phyloP scores from a whole-genome alignment of 805 yeast species.

The Yueomyces sp. region DNA sequence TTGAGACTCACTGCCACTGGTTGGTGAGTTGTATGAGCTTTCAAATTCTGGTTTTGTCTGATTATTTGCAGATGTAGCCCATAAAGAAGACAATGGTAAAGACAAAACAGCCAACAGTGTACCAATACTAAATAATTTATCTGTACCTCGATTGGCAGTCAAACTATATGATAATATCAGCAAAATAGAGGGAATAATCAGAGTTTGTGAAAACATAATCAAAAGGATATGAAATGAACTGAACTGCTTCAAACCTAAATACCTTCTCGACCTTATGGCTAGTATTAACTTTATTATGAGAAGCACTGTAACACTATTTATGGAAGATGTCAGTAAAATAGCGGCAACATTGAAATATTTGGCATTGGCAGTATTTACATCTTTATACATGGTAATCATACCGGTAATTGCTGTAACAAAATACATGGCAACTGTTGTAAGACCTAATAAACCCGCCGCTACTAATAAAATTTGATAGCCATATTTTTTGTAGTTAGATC shows the following conservation, averaged over 20 bases:
- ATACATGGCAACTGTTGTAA: conserved; percentile 47
- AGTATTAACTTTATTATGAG: conserved; percentile 48
- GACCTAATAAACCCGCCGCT: conserved; percentile 32
- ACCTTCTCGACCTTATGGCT: conserved; percentile 63
- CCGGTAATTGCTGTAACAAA: conserved; percentile 37
- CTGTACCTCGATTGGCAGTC: conserved; percentile 19
- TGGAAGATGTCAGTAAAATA: conserved; percentile 56
- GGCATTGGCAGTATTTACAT: conserved; percentile 11
- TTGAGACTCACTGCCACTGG: conserved; percentile 6
- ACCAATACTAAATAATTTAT: conserved; percentile 38
- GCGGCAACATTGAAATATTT: conserved; percentile 41
- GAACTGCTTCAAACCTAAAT: conserved; percentile 69
- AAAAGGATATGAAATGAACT: conserved; percentile 69
- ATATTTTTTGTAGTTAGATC: conserved; percentile 32
- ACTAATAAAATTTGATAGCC: conserved; percentile 19
- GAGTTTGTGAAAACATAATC: conserved; percentile 72
- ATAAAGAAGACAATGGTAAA: conserved; percentile 72
- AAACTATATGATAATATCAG: conserved; percentile 42
- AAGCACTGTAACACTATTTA: conserved; percentile 47
- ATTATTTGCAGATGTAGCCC: conserved; percentile 68
- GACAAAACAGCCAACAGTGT: conserved; percentile 54
- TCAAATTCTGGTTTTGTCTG: conserved; percentile 29
- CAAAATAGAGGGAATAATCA: conserved; percentile 63
- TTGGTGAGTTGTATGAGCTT: conserved; percentile 10
- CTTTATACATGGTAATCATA: conserved; percentile 24